These are phyloP conservation scores for Zygoascus flipseniorum DNA, from an alignment of 805 yeast species.

Conservation along the genomic window DNA sequence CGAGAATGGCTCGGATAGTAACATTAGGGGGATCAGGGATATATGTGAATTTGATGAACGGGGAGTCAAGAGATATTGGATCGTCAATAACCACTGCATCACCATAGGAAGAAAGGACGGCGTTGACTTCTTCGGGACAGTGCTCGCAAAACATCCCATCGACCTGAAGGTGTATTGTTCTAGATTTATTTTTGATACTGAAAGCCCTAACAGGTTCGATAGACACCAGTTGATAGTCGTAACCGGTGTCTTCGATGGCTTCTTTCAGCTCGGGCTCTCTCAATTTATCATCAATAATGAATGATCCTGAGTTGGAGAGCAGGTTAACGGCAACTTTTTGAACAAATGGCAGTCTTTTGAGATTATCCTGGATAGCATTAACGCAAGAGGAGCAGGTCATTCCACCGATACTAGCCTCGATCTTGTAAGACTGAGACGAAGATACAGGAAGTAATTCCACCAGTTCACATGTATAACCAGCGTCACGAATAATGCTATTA, in stretches of 20 bases:
- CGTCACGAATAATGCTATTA: constrained; percentile 38
- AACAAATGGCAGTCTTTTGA: constrained; percentile 41
- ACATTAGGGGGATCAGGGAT: constrained; percentile 46
- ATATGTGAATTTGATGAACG: constrained; percentile 57
- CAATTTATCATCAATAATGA: constrained; percentile 36
- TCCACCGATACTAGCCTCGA: constrained; percentile 59
- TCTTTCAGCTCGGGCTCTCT: constrained; percentile 37
- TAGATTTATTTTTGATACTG: constrained; percentile 39
- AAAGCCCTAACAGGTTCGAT: constrained; percentile 39
- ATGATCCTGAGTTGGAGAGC: constrained; percentile 55
- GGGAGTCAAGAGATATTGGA: constrained; percentile 45
- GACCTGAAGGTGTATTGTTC: constrained; percentile 49
- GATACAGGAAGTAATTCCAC: constrained; percentile 54
- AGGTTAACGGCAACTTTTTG: constrained; percentile 46
- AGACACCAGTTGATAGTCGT: constrained; percentile 44
- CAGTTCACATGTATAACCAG: constrained; percentile 42
- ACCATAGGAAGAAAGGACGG: constrained; percentile 44
- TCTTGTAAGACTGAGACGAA: constrained; percentile 36
- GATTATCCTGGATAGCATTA: constrained; percentile 41
- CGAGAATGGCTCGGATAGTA: constrained; percentile 48
- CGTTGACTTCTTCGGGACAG: constrained; percentile 53
- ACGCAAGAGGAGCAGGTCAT: constrained; percentile 71
- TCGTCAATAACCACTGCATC: constrained; percentile 46
- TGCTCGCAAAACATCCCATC: constrained; percentile 64
- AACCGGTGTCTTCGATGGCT: constrained; percentile 59